Evolutionary conservation across 345 rosid genomes (phyloP), one percentile per base, ranked within the genome.

Genomic region (Linum tenue): DNA sequence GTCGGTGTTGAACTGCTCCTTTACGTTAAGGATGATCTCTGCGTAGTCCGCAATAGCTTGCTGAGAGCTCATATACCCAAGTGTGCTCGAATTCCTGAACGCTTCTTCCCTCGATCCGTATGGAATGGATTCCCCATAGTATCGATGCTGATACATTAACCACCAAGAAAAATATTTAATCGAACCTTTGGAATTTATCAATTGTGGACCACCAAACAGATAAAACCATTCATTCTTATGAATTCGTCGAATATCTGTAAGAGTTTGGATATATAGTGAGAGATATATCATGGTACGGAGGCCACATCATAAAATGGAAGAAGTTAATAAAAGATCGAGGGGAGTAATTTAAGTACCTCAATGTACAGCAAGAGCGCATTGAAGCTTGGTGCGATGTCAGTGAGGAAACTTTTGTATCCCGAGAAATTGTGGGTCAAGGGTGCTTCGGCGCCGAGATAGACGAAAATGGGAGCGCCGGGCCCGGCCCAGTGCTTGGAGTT

Each of bases 1-100:
- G 55, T 69, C 66, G 40, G 74, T 66, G 17, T 73, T 65, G n/a
- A 70, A 63, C 15, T 70, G 70, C 41, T 70, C 70, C 69, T 70
- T 70, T 15, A 77, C 59, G n/a, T 77, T 64, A 4, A 44, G 40
- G 11, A 70, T 73, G 50, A 73, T 2, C 38, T 77, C 70, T 5
- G 77, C 80, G 37, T 67, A 77, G 64, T 73, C 77, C 55, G 75
- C 80, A 61, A 73, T 57, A 43, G 77, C 80, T 60, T 73, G 80
- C 39, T 66, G 37, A 5, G 77, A 73, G 41, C 74, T 77, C 9
- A 77, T 56, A 61, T 63, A 77, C 35, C 80, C 75, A 35, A 77
- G 70, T 7, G 72, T 73, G 39, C 65, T 64, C 0, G 77, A 5
- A 50, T 67, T 70, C 50, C 22, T 56, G 43, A 57, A 69, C 36